A percentile compares a stretch with the other conserved stretches of the same genome.
These are phyloP conservation scores for Dysphania ambrosioides DNA, from an alignment of 148 eudicot species.

Conservation along the genomic window DNA sequence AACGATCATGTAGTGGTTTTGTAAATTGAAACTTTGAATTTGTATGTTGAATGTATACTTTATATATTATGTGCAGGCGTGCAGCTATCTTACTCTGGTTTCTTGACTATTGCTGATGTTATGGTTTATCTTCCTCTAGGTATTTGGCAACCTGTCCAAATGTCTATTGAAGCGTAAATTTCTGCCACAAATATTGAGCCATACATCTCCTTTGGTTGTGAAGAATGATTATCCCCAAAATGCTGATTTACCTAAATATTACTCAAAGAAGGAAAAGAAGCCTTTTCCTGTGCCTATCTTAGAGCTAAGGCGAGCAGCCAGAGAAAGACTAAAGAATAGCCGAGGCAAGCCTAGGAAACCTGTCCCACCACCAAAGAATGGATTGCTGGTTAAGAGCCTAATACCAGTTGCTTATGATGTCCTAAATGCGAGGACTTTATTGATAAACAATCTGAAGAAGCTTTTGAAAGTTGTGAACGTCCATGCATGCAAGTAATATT, in stretches of 20 bases:
- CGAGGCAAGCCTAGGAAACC: slow-evolving; percentile 63
- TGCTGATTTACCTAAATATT: slow-evolving; percentile 79
- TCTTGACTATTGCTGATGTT: neutral
- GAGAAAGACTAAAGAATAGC: slow-evolving; percentile 74
- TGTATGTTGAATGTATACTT: neutral
- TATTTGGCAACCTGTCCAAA: slow-evolving; percentile 32
- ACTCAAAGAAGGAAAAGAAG: slow-evolving; percentile 81
- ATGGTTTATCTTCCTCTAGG: slow-evolving; percentile 35
- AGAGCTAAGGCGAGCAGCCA: slow-evolving; percentile 88
- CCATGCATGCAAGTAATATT: slow-evolving; percentile 84
- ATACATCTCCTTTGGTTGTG: slow-evolving; percentile 34
- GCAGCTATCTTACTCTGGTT: neutral
- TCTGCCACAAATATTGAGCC: slow-evolving; percentile 27
- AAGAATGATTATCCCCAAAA: slow-evolving; percentile 73
- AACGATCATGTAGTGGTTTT: neutral
- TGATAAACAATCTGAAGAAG: slow-evolving; percentile 79
- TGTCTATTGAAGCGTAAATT: slow-evolving; percentile 24
- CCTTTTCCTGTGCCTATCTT: slow-evolving; percentile 88
- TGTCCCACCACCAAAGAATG: slow-evolving; percentile 77
- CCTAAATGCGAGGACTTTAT: slow-evolving; percentile 66
- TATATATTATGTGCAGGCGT: neutral
- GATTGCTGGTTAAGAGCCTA: slow-evolving; percentile 68
- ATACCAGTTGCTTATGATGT: slow-evolving; percentile 83
- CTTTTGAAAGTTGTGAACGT: slow-evolving; percentile 81
- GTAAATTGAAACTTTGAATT: neutral